Evolutionary conservation across 441 rosid species (phyloP).

Genomic region (Eutrema salsugineum): DNA sequence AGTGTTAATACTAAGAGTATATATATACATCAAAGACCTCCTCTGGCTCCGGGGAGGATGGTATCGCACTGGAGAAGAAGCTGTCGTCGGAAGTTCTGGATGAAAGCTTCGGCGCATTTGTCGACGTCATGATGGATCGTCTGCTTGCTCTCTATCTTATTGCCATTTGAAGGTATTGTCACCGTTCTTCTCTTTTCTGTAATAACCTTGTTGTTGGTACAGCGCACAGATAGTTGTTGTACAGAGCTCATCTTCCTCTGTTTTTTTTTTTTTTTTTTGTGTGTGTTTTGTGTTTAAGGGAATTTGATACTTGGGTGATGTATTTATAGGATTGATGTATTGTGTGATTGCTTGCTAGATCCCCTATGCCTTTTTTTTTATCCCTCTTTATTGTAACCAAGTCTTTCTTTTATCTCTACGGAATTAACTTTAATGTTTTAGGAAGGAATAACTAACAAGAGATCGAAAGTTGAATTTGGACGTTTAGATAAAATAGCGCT

Average conservation of each 20-base stretch:
- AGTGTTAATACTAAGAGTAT: not conserved
- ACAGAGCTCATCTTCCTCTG: constrained; percentile 14
- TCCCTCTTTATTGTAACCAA: too few species aligned
- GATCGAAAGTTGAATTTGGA: constrained; percentile 11
- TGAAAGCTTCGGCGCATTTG: constrained; percentile 78
- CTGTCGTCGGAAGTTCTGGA: constrained; percentile 71
- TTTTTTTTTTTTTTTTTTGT: not conserved
- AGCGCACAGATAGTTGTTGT: constrained; percentile 5
- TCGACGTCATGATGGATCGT: constrained; percentile 44
- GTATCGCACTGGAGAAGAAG: constrained; percentile 48
- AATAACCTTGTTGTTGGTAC: constrained; percentile 10
- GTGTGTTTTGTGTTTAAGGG: not conserved
- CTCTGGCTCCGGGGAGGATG: constrained; percentile 4
- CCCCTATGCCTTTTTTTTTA: not conserved
- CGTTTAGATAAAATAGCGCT: not conserved
- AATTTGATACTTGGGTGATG: not conserved
- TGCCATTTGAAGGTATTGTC: not conserved
- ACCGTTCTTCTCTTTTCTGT: constrained; percentile 25
- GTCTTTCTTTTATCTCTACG: constrained; percentile 5
- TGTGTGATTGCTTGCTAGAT: not conserved
- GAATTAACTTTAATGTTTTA: constrained; percentile 1
- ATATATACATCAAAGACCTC: constrained; percentile 5
- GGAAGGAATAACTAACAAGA: not conserved
- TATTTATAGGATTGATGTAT: too few species aligned
- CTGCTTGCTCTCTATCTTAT: constrained; percentile 12